A percentile compares a stretch with the other conserved stretches of the same genome.
Evolutionary conservation across 495 filamentous ascomycete species (phyloP).

Genomic region (Xeromyces bisporus): DNA sequence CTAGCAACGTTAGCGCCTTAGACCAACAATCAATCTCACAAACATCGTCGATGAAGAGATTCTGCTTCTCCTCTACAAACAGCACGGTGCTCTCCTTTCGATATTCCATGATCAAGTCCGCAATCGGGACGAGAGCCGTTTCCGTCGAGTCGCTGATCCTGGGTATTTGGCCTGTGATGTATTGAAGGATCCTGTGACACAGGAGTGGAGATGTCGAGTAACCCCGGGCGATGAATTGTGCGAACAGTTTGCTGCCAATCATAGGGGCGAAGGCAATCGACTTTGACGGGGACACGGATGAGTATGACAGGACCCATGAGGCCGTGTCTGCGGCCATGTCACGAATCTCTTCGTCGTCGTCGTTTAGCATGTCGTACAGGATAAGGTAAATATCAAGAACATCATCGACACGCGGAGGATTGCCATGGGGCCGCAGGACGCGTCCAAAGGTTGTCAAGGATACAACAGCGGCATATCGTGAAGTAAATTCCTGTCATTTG

Average conservation of each 20-base stretch:
- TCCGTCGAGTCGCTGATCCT: constrained; percentile 10
- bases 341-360: constrained; percentile 83
- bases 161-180: constrained; percentile 13
- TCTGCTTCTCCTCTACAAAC: constrained; percentile 81
- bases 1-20: constrained; percentile 21
- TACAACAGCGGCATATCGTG: constrained; percentile 38
- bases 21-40: constrained; percentile 53
- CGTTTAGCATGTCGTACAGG: constrained; percentile 51
- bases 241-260: constrained; percentile 30
- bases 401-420: constrained; percentile 12
- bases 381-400: constrained; percentile 30
- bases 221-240: constrained; percentile 20
- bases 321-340: constrained; percentile 39
- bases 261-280: constrained; percentile 24
- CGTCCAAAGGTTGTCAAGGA: constrained; percentile 21
- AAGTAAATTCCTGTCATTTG: constrained; percentile 41
- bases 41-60: constrained; percentile 69
- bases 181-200: constrained; percentile 12
- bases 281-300: constrained; percentile 13
- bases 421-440: constrained; percentile 10
- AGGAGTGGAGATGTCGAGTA: constrained; percentile 23
- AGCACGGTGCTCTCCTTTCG: constrained; percentile 50
- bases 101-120: constrained; percentile 28
- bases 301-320: constrained; percentile 27
- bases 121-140: constrained; percentile 18